Conservation (phyloP, 2,329 filamentous ascomycete genomes). For the Didymella glomerata region DNA sequence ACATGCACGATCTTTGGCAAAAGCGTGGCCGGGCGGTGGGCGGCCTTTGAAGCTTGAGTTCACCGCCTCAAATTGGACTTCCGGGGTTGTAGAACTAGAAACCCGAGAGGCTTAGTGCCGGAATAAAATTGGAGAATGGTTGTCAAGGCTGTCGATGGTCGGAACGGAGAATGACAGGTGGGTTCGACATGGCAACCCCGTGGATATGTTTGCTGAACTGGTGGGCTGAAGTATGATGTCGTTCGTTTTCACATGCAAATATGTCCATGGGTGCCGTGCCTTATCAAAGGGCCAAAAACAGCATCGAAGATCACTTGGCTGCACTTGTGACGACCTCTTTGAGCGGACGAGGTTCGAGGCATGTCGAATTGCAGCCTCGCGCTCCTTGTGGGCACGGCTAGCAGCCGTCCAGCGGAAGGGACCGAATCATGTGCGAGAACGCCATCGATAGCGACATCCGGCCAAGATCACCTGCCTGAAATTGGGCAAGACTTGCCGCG, state of each 20-base stretch:
- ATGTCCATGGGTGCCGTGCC: conserved; percentile 2
- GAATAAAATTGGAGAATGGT: conserved; percentile 37
- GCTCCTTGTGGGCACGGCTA: conserved; percentile 32
- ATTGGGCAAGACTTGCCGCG: conserved; percentile 28
- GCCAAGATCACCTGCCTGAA: conserved; percentile 32
- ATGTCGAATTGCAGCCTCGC: conserved; percentile 45
- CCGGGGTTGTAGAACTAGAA: conserved; percentile 29
- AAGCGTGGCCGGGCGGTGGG: conserved; percentile 32
- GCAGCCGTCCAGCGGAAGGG: conserved; percentile 31
- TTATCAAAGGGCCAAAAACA: conserved; percentile 20
- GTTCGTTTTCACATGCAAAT: conserved; percentile 41
- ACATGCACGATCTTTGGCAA: conserved; percentile 30
- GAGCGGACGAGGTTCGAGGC: conserved; percentile 28
- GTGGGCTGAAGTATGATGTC: conserved; percentile 33
- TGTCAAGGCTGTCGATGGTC: conserved; percentile 20
- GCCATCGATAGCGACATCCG: conserved; percentile 40
- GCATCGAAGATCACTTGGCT: conserved; percentile 34
- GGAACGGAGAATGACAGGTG: conserved; percentile 30
- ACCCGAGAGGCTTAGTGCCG: conserved; percentile 29
- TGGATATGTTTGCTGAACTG: conserved; percentile 19
- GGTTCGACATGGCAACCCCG: conserved; percentile 32
- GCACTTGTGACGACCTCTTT: conserved; percentile 35
- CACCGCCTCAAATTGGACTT: conserved; percentile 39
- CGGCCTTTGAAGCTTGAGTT: conserved; percentile 36
- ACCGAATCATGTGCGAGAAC: conserved; percentile 43